Conservation (phyloP, 345 rosid genomes). For the Eucalyptus leucophloia region DNA sequence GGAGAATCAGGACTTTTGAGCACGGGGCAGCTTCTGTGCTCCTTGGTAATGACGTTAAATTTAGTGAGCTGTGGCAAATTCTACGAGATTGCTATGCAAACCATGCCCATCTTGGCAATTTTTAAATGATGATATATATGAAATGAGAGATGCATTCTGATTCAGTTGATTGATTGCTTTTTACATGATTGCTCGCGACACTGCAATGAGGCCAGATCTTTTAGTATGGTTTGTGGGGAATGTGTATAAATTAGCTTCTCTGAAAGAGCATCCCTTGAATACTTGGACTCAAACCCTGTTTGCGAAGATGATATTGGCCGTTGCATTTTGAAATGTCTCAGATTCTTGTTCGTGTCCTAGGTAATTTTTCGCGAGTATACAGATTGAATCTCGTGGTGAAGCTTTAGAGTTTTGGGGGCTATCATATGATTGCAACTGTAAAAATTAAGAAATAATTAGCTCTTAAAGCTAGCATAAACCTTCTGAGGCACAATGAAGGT, state of each 20-base stretch:
- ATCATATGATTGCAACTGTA: neutral
- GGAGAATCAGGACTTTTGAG: neutral
- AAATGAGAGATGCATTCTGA: neutral
- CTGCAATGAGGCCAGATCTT: neutral
- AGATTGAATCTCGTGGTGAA: neutral
- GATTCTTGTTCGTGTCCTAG: neutral
- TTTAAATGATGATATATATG: neutral
- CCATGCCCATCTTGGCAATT: neutral
- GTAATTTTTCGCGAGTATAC: neutral
- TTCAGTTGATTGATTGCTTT: neutral
- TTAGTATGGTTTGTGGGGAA: neutral
- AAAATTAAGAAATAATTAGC: neutral
- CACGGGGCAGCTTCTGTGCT: neutral
- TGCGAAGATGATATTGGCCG: neutral
- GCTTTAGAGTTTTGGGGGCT: neutral
- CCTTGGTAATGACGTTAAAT: neutral
- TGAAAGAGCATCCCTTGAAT: neutral
- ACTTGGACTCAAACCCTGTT: neutral
- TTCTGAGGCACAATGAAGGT: neutral
- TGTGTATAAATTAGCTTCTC: neutral
- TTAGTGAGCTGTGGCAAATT: neutral
- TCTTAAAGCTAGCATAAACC: neutral
- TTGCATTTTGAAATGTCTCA: neutral
- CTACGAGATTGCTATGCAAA: neutral
- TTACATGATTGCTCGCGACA: neutral